phyloP scores from a whole-genome alignment of 345 rosid species.

The Eucalyptus viminalis region DNA sequence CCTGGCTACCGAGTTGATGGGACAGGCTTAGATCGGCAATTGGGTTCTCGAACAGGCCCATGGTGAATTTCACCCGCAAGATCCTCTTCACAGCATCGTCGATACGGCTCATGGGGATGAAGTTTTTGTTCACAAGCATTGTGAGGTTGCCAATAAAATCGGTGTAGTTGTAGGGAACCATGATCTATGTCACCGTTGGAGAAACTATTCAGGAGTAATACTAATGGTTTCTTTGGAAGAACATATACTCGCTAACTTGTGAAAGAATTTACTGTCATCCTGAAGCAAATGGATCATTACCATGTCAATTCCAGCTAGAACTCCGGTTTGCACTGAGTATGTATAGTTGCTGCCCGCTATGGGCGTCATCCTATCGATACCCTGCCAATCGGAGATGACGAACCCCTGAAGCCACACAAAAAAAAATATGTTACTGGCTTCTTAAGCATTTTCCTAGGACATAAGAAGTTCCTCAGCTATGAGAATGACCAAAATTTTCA shows the following conservation, averaged over 20 bases:
- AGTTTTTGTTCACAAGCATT: constrained; percentile 18
- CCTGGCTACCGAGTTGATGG: constrained; percentile 47
- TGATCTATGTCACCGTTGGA: constrained; percentile 21
- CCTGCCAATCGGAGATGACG: constrained; percentile 71
- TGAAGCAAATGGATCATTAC: constrained; percentile 3
- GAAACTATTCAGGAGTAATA: not conserved
- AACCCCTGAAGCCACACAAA: constrained; percentile 37
- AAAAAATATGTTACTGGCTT: not conserved
- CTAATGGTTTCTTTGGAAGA: not conserved
- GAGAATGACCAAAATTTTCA: not conserved
- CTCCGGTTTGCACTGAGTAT: constrained; percentile 29
- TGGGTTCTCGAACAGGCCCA: constrained; percentile 69
- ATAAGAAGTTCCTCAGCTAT: not conserved
- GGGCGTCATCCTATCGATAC: constrained; percentile 55
- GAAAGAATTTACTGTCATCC: not conserved
- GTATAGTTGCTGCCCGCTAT: constrained; percentile 56
- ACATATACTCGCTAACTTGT: not conserved
- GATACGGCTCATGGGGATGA: constrained; percentile 52
- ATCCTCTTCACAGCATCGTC: constrained; percentile 69
- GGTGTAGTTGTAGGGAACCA: constrained; percentile 46
- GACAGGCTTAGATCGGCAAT: constrained; percentile 33
- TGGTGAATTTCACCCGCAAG: constrained; percentile 58
- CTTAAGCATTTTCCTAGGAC: not conserved
- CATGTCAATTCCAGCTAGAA: constrained; percentile 77
- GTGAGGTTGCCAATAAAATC: constrained; percentile 36